Evolutionary conservation across 2,329 filamentous ascomycete genomes (phyloP), one percentile per base, ranked within the genome.

Genomic region (Xylariomycetidae sp.): DNA sequence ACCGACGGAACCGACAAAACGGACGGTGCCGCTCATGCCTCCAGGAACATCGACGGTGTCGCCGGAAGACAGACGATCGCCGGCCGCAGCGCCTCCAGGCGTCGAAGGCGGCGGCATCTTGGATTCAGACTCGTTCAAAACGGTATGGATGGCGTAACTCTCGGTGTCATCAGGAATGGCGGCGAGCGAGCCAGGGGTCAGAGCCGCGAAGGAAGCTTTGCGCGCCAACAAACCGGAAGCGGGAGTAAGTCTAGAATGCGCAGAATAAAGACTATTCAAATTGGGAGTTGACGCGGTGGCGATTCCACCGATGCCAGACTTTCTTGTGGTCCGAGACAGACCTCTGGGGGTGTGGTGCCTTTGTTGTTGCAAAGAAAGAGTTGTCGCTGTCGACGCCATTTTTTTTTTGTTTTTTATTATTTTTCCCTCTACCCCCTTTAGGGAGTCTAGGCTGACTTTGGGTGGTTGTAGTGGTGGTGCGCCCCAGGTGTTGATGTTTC

Each of bases 41-140:
- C 92, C 92, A 2, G 90, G 89, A 29, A 96, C 90, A 48, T 96
- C 89, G 42, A 96, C 90, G 20, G 71, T 60, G 56, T 96, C 90
- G 46, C 90, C 90, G 25, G 92, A 71, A 44, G 80, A 73, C 40
- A 94, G 61, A 41, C 67, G 56, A 33, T 73, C 70, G 20, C 26
- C 36, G 41, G 22, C 37, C 36, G 58, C 59, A 38, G 53, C 33
- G 54, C 63, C 61, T 35, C 66, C 67, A 16, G 77, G 76, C 1
- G 74, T 79, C 33, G 66, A 56, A 27, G 30, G 32, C 19, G 72
- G 75, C 31, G 67, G 63, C 68, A 77, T 77, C 34, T 58, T 70
- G 54, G 42, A 48, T 36, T 48, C 30, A 19, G 41, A 38, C 36
- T 67, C 62, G 50, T 64, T 62, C 51, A 74, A 49, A 39, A 77